Percentiles rank a stretch among this genome's conserved stretches.
Evolutionary conservation across 495 filamentous ascomycete species (phyloP).

Genomic region (Annulohypoxylon nitens): DNA sequence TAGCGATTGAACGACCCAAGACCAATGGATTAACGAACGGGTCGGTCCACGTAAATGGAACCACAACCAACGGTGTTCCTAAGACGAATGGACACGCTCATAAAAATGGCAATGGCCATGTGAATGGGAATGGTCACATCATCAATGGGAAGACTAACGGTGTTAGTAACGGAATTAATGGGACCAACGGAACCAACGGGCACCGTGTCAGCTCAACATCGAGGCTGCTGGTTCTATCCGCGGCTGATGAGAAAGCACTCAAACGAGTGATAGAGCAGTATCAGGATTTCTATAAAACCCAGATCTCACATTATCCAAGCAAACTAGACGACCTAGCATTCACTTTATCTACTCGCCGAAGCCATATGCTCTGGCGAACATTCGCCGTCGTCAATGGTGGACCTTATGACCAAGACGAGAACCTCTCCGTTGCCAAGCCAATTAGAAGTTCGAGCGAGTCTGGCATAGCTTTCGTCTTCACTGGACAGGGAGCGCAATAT

Average conservation of each 20-base stretch:
- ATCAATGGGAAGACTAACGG: constrained; percentile 37
- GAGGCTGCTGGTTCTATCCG: constrained; percentile 49
- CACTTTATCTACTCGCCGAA: constrained; percentile 48
- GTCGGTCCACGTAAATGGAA: not conserved
- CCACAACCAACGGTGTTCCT: not conserved
- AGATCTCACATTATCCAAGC: not conserved
- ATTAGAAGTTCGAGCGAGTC: constrained; percentile 33
- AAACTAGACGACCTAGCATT: constrained; percentile 45
- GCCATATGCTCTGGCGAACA: constrained; percentile 48
- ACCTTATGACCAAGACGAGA: constrained; percentile 8
- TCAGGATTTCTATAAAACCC: constrained; percentile 23
- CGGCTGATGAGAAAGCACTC: constrained; percentile 48
- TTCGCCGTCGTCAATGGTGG: constrained; percentile 44
- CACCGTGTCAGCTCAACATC: constrained; percentile 2
- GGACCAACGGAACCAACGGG: constrained; percentile 19
- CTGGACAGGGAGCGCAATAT: constrained; percentile 63
- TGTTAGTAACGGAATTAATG: constrained; percentile 9
- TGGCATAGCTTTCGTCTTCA: constrained; percentile 55
- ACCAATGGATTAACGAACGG: constrained; percentile 12
- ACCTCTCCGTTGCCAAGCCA: constrained; percentile 25
- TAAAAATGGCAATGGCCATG: not conserved
- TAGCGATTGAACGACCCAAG: not conserved
- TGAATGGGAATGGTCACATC: constrained; percentile 14
- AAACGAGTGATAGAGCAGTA: constrained; percentile 39
- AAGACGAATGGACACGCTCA: not conserved